Conservation (phyloP, 2,329 filamentous ascomycete genomes). For the Fusarium odoratissimum region DNA sequence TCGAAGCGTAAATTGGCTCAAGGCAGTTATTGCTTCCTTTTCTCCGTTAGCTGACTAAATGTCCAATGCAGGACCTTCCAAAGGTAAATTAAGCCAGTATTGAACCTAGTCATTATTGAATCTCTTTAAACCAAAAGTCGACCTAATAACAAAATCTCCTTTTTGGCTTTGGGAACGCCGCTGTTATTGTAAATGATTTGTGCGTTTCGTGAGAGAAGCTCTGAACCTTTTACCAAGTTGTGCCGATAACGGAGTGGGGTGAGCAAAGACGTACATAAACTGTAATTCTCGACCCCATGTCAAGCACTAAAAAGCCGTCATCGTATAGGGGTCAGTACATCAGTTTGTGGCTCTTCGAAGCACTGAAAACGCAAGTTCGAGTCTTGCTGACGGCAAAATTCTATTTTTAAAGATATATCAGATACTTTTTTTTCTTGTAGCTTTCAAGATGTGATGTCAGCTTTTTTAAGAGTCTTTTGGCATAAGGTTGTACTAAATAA, state of each 20-base stretch:
- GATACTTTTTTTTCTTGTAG: not conserved
- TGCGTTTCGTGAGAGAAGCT: not conserved
- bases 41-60: conserved; percentile 35
- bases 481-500: too few species aligned
- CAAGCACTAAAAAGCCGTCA: conserved; percentile 33
- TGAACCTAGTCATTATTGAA: rapidly evolving
- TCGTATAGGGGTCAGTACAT: conserved; percentile 44
- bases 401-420: conserved; percentile 1
- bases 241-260: conserved; percentile 12
- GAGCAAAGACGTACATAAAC: not conserved
- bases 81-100: not conserved
- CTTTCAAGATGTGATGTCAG: not conserved
- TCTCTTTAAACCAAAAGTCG: rapidly evolving
- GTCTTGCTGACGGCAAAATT: conserved; percentile 39
- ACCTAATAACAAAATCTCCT: too few species aligned
- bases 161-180: not conserved
- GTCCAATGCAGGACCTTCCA: not conserved
- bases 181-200: not conserved
- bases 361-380: conserved; percentile 43
- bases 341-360: conserved; percentile 38
- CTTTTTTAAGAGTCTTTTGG: not conserved
- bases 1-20: conserved; percentile 26
- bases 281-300: not conserved
- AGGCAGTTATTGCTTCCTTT: conserved; percentile 26
- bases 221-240: not conserved